phyloP scores from a whole-genome alignment of 179 eudicot species.

The Beta corolliflora region DNA sequence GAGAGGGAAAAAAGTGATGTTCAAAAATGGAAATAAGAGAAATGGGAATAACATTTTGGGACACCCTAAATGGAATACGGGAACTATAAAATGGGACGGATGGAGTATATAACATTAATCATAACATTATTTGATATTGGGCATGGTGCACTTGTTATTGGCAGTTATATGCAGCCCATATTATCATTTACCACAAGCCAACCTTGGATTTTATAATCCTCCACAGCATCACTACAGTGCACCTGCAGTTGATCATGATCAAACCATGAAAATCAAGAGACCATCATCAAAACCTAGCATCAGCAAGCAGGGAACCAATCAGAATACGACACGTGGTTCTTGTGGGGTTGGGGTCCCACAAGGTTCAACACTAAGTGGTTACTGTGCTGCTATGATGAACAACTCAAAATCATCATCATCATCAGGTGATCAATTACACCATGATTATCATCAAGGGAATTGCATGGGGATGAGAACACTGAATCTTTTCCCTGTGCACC shows the following conservation, averaged over 20 bases:
- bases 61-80: no score
- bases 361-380: conserved; percentile 24
- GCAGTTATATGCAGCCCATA: conserved; percentile 27
- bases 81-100: no score
- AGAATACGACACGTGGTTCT: conserved; percentile 6
- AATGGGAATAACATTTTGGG: no score
- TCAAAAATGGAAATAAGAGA: no score
- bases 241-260: conserved; percentile 18
- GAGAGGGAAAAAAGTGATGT: no score
- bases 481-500: conserved; percentile 70
- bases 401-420: conserved; percentile 22
- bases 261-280: neutral
- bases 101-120: neutral
- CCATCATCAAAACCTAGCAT: conserved; percentile 8
- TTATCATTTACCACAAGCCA: conserved; percentile 23
- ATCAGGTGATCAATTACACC: neutral
- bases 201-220: conserved; percentile 12
- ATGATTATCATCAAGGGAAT: neutral
- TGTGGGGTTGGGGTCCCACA: conserved; percentile 18
- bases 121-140: neutral
- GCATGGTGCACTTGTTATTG: conserved; percentile 5
- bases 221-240: conserved; percentile 15
- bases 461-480: conserved; percentile 43
- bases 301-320: neutral
- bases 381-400: conserved; percentile 33